A percentile compares a stretch with the other conserved stretches of the same genome.
These are phyloP conservation scores for Aspergillus nomiae DNA, from an alignment of 2,329 filamentous ascomycete genomes.

Conservation along the genomic window DNA sequence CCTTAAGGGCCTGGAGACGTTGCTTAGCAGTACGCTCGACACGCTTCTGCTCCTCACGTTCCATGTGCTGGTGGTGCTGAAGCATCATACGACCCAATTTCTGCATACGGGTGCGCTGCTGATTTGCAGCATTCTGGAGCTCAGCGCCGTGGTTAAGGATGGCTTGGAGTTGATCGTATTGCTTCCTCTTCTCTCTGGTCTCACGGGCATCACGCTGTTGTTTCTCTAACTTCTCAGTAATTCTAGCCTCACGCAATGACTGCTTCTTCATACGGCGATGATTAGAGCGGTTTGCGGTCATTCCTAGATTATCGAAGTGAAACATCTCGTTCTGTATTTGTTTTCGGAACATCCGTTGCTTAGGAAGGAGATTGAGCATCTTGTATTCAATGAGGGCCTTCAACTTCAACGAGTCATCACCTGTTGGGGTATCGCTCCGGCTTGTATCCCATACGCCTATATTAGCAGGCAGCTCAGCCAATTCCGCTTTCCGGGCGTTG, in stretches of 20 bases:
- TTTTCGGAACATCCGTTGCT: slow-evolving; percentile 82
- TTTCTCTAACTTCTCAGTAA: slow-evolving; percentile 98
- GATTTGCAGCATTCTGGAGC: slow-evolving; percentile 66
- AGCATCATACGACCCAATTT: slow-evolving; percentile 91
- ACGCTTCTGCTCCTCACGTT: slow-evolving; percentile 98
- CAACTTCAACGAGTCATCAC: slow-evolving; percentile 81
- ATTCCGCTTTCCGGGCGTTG: slow-evolving; percentile 77
- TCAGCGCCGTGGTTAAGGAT: slow-evolving; percentile 82
- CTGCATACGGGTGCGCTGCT: slow-evolving; percentile 73
- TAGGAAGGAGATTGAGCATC: slow-evolving; percentile 80
- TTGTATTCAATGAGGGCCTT: slow-evolving; percentile 96
- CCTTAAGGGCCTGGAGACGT: slow-evolving; percentile 97
- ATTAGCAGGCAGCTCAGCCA: slow-evolving; percentile 82
- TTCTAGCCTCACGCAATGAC: slow-evolving; percentile 88
- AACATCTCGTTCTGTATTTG: slow-evolving; percentile 90
- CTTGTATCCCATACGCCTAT: slow-evolving; percentile 81
- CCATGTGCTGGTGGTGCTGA: slow-evolving; percentile 88
- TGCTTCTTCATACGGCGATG: slow-evolving; percentile 98
- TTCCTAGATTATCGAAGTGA: slow-evolving; percentile 91
- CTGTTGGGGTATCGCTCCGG: slow-evolving; percentile 66
- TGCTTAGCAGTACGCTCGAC: slow-evolving; percentile 98
- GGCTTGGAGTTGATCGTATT: slow-evolving; percentile 85
- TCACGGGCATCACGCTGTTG: slow-evolving; percentile 96
- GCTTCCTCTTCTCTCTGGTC: slow-evolving; percentile 96
- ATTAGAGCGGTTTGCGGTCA: slow-evolving; percentile 89